These are phyloP conservation scores for Capsicum chinense DNA, from an alignment of 257 asterid species.

Conservation along the genomic window DNA sequence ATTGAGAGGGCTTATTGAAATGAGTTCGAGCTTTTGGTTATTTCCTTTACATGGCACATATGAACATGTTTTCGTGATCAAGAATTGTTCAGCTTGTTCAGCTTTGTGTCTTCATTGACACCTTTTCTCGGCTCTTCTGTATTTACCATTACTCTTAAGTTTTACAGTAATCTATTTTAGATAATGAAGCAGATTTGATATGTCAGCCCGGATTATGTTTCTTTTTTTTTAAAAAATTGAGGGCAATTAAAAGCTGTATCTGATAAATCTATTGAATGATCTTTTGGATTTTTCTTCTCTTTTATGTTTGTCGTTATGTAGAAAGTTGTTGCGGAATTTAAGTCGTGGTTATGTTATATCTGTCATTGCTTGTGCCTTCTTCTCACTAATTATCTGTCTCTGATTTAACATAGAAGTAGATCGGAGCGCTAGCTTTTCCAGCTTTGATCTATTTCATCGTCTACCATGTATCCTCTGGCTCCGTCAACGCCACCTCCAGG, in stretches of 20 bases:
- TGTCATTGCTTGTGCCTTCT: slow-evolving; percentile 23
- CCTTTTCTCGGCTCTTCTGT: neutral
- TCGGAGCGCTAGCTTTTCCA: slow-evolving; percentile 13
- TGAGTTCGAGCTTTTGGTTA: neutral
- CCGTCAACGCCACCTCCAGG: slow-evolving; percentile 37
- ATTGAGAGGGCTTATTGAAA: neutral
- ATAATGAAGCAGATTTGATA: slow-evolving; percentile 1
- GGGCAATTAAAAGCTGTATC: neutral
- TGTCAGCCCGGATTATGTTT: neutral
- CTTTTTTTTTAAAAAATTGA: neutral
- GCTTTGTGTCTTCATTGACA: neutral
- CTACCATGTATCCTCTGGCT: slow-evolving; percentile 54
- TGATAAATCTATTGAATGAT: slow-evolving; percentile 5
- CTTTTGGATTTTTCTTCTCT: slow-evolving; percentile 25
- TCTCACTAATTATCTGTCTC: slow-evolving; percentile 21
- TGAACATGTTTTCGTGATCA: neutral
- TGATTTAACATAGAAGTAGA: slow-evolving; percentile 32
- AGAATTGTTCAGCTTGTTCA: neutral
- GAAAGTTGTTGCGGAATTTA: neutral
- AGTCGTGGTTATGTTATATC: neutral
- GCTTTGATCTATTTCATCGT: slow-evolving; percentile 31
- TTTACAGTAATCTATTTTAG: slow-evolving; percentile 16
- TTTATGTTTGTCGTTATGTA: slow-evolving; percentile 18
- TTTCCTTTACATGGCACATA: neutral
- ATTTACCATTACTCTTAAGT: neutral